Evolutionary conservation across 257 asterid genomes (phyloP), one percentile per base, ranked within the genome.

Genomic region (Nyctanthes arbortristis): DNA sequence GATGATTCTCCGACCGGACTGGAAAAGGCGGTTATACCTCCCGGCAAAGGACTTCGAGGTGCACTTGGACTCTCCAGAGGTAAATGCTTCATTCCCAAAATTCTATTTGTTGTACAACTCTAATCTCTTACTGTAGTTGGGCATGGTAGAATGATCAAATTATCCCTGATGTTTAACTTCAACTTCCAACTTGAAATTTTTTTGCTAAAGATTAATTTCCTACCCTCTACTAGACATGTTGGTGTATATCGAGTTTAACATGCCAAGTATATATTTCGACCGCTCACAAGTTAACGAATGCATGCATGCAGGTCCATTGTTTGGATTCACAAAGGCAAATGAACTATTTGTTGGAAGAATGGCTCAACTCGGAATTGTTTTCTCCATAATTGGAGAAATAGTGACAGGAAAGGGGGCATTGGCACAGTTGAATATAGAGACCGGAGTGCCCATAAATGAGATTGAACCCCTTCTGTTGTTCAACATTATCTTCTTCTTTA

Each of bases 321-420:
- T 93, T 18, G 98, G 98, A 69, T 93, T 93, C 89, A 93, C 98
- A 36, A 93, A 93, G 65, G 65, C 98, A 24, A 93, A 93, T 63
- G 98, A 93, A 84, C 77, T 93, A 27, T 93, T 93, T 66, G 98
- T 93, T 3, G 98, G 98, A 40, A 87, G 98, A 81, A 75, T 92
- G 85, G 97, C 97, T 10, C 97, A 92, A 75, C 57, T 92, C 24
- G 97, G 97, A 20, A 89, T 92, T 68, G 98, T 91, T 1, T 93
- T 93, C 79, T 93, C 98, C 14, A 78, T 93, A 1, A 93, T 93
- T 1, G 98, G 98, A 62, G 98, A 93, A 75, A 93, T 93, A 18
- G 65, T 91, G 0, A 90, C 98, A 0, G 98, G 98, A 12, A 93
- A 93, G 45, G 97, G 98, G 68, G 98, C 98, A 3, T 56, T 93